Base-by-base conservation (phyloP, 192 early-diverging fungal species). In the Cladochytrium replicatum region DNA sequence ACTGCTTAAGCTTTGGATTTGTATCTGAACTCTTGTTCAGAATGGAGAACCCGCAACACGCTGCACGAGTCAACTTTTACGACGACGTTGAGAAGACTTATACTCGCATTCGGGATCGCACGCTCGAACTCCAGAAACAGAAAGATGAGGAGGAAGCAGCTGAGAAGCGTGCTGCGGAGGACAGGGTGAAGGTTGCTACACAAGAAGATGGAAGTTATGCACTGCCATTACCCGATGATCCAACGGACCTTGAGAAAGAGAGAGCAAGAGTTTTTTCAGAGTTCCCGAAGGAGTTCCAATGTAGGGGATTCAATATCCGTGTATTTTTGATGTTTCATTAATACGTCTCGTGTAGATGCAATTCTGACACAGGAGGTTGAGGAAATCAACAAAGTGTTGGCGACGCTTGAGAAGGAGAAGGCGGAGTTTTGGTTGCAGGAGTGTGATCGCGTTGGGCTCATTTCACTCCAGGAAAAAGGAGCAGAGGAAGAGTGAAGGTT, bases 41-140 rank as follows among this genome's bases (percentile, higher is more conserved):
- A 43, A 27, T 73, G 15, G 41, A 29, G 23, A 74, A 85, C 37
- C 52, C 70, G 25, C 54, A 62, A 22, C 67, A 66, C 22, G 68
- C 51, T 32, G 86, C 90, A 2, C 76, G 75, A 30, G 69, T 81
- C 22, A 82, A 92, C 70, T 95, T 95, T 62, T 60, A 71, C 49
- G 77, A 78, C 34, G 94, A 97, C 66, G 85, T 94, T n/a, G 68
- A 80, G 9, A 69, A 82, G 11, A 89, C 87, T 9, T 91, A 90
- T 63, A 71, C 71, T 21, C 84, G 83, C 49, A 92, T 97, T 54
- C 63, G 66, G 34, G 69, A 61, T 1, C 82, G 93, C 11, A 91
- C 86, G 62, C 63, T 69, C 38, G 79, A 80, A 5, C 69, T 84
- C 46, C 76, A 50, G 54, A 71, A 48, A 58, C 65, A 75, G 66